phyloP scores from a whole-genome alignment of 2,329 filamentous ascomycete species.

The Rhytidhysteron rufulum region DNA sequence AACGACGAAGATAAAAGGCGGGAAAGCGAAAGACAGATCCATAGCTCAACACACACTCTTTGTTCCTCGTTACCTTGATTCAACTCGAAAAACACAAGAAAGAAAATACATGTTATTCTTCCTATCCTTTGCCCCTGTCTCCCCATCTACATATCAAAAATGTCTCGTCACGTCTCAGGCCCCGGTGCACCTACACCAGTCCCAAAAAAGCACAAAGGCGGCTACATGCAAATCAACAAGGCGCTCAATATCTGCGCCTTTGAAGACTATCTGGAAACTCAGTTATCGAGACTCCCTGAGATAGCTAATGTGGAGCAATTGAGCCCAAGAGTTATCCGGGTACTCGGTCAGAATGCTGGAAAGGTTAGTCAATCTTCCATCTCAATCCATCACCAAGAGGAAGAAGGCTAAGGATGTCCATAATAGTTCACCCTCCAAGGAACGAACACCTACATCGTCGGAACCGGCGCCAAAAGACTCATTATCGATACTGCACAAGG shows the following conservation, averaged over 20 bases:
- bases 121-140: too few relatives aligned
- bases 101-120: too few relatives aligned
- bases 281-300: conserved; percentile 34
- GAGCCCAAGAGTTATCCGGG: conserved; percentile 39
- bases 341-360: conserved; percentile 45
- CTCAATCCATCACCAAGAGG: not conserved
- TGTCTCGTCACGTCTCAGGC: too few relatives aligned
- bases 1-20: too few relatives aligned
- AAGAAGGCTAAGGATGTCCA: not conserved
- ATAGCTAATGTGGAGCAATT: conserved; percentile 41
- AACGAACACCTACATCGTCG: conserved; percentile 41
- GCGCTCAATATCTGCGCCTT: conserved; percentile 46
- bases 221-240: conserved; percentile 48
- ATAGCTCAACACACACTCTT: too few relatives aligned
- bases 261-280: conserved; percentile 45
- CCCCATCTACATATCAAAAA: too few relatives aligned
- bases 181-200: too few relatives aligned
- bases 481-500: conserved; percentile 37
- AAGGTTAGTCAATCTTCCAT: conserved; percentile 27
- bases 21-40: too few relatives aligned
- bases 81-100: too few relatives aligned
- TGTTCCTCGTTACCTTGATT: too few relatives aligned
- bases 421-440: conserved; percentile 38
- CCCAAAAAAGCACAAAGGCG: conserved; percentile 22
- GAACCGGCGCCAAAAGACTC: conserved; percentile 30